Evolutionary conservation across 1,139 yeast genomes (phyloP).

Genomic region (Blastobotrys aristatus): DNA sequence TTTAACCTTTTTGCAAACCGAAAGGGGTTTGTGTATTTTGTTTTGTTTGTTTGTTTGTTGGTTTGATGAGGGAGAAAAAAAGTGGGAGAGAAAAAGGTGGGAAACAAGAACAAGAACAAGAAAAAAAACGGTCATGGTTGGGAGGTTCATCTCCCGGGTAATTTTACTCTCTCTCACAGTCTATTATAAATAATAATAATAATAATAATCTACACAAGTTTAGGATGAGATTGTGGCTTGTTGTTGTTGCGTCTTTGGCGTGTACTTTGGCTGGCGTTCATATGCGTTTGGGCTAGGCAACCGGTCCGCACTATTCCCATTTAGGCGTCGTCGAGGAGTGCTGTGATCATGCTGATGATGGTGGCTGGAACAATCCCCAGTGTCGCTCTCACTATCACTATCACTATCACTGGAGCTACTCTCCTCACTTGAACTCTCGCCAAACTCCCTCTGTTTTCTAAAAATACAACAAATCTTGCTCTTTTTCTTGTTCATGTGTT

Average conservation of each 20-base stretch:
- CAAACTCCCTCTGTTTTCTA: slow-evolving; percentile 76
- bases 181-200: no score
- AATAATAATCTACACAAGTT: background rate
- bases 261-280: slow-evolving; percentile 33
- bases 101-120: background rate
- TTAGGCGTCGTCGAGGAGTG: background rate
- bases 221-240: background rate
- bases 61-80: background rate
- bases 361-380: slow-evolving; percentile 18
- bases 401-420: slow-evolving; percentile 41
- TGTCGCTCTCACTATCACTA: slow-evolving; percentile 28
- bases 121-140: background rate
- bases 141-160: background rate
- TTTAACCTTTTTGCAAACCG: background rate
- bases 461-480: slow-evolving; percentile 94
- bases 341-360: slow-evolving; percentile 13
- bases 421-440: slow-evolving; percentile 47
- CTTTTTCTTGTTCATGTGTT: slow-evolving; percentile 78
- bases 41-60: background rate
- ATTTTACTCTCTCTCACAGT: background rate
- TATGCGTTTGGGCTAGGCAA: slow-evolving; percentile 35
- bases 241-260: background rate
- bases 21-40: background rate
- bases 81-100: background rate
- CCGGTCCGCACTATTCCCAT: slow-evolving; percentile 3